Evolutionary conservation across 179 eudicot species (phyloP).

Genomic region (Monotropa hypopitys): DNA sequence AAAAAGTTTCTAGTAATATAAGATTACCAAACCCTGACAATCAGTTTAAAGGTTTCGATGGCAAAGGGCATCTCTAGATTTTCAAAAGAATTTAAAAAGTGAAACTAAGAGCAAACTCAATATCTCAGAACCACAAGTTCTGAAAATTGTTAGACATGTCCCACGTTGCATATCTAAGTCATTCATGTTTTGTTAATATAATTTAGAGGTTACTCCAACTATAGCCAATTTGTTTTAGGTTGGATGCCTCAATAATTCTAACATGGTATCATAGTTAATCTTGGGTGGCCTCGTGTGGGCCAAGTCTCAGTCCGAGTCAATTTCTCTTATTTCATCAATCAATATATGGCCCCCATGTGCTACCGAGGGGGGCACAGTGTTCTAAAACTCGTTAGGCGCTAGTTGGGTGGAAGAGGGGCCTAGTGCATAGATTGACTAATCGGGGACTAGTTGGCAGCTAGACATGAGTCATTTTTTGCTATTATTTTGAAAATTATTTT

Average conservation of each 20-base stretch:
- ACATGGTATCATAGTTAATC: neutral
- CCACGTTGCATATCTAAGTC: neutral
- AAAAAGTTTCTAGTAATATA: neutral
- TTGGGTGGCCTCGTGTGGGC: neutral
- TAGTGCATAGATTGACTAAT: too few relatives aligned
- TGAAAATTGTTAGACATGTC: neutral
- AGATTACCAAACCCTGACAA: neutral
- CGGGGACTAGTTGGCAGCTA: too few relatives aligned
- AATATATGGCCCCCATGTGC: too few relatives aligned
- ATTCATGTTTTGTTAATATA: neutral
- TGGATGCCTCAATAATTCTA: neutral
- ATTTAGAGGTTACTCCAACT: too few relatives aligned
- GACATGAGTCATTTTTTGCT: too few relatives aligned
- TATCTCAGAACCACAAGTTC: constrained; percentile 1
- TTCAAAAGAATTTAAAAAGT: neutral
- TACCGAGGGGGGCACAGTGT: too few relatives aligned
- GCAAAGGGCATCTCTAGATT: neutral
- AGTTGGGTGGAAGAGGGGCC: too few relatives aligned
- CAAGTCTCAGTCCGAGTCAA: neutral
- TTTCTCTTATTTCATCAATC: neutral
- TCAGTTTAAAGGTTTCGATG: neutral
- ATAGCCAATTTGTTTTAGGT: neutral
- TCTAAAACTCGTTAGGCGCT: too few relatives aligned
- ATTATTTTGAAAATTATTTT: too few relatives aligned
- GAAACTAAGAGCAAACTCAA: neutral